Conservation (phyloP, 352 stramenopile genomes). For the Phytophthora rubi region DNA sequence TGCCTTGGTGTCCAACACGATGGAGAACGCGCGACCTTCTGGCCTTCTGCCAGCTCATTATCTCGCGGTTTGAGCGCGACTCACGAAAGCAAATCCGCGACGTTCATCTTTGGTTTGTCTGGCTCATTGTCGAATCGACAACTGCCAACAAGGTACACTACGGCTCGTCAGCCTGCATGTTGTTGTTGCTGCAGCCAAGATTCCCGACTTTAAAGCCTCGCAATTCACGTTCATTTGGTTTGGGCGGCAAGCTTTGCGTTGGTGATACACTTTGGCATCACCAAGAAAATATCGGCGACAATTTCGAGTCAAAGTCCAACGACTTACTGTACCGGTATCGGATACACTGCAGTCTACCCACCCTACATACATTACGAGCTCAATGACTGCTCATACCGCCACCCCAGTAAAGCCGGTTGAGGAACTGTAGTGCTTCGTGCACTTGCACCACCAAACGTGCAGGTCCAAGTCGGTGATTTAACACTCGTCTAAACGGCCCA, state of each 20-base stretch:
- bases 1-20: neutral
- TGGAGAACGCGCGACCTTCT: neutral
- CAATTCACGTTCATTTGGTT: too few species aligned
- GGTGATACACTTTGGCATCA: too few species aligned
- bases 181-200: neutral
- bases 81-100: constrained; percentile 3
- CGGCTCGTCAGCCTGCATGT: neutral
- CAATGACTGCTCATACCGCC: too few species aligned
- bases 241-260: too few species aligned
- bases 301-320: neutral
- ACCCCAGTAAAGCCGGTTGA: neutral
- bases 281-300: too few species aligned
- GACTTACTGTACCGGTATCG: too few species aligned
- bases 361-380: too few species aligned
- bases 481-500: constrained; percentile 11
- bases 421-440: neutral
- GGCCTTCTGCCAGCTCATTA: neutral
- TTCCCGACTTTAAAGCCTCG: neutral
- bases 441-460: neutral
- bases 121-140: neutral
- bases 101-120: constrained; percentile 1
- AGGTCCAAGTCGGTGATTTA: neutral
- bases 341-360: too few species aligned
- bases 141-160: neutral
- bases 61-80: neutral